phyloP scores from a whole-genome alignment of 2,329 filamentous ascomycete species.

The Dactylellina leptospora region DNA sequence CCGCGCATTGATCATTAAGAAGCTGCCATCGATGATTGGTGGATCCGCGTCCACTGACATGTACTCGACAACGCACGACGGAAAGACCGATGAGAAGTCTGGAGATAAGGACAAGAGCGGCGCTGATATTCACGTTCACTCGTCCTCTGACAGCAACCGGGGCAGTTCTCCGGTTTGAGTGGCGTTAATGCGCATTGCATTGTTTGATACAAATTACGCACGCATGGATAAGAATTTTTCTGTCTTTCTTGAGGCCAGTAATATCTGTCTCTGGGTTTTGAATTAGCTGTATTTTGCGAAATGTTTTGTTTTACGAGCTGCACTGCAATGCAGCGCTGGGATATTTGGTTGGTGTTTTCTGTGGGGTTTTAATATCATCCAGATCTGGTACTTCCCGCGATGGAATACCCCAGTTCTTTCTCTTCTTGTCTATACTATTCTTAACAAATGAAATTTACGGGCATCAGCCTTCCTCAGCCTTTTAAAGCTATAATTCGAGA shows the following conservation, averaged over 20 bases:
- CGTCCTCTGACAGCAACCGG: constrained; percentile 14
- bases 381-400: not conserved
- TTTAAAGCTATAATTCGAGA: no score
- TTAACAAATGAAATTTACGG: no score
- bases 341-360: no score
- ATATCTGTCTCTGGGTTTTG: no score
- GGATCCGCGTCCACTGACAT: constrained; percentile 7
- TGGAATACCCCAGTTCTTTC: not conserved
- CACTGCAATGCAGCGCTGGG: no score
- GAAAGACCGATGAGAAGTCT: constrained; percentile 35
- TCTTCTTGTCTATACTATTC: no score
- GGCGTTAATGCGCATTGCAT: not conserved
- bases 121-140: constrained; percentile 14
- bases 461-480: no score
- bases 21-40: constrained; percentile 33
- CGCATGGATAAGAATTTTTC: not conserved
- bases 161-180: constrained; percentile 21
- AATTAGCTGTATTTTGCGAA: no score
- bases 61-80: constrained; percentile 17
- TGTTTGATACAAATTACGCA: constrained; percentile 8
- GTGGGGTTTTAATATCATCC: no score
- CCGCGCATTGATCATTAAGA: constrained; percentile 38
- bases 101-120: constrained; percentile 33
- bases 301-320: no score
- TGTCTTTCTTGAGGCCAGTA: no score